phyloP scores from a whole-genome alignment of 1,284 basidiomycete species.

The Naganishia sp. region DNA sequence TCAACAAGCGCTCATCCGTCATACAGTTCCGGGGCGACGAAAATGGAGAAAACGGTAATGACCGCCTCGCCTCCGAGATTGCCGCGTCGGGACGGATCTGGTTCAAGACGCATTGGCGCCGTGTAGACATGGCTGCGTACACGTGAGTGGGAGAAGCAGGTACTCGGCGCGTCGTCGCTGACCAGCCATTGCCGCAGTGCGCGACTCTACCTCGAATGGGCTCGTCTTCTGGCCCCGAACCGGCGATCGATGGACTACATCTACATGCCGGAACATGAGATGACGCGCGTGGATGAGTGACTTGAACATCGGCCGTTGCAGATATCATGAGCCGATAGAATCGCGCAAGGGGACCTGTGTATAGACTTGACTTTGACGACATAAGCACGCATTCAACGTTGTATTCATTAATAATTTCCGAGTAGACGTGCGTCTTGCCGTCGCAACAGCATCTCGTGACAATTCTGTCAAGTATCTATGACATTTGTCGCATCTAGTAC shows the following conservation, averaged over 20 bases:
- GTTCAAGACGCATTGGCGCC: constrained; percentile 49
- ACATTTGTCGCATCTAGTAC: no score
- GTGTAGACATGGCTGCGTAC: constrained; percentile 51
- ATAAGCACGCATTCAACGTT: no score
- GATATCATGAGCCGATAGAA: neutral
- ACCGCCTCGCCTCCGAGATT: constrained; percentile 51
- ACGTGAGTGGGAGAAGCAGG: constrained; percentile 30
- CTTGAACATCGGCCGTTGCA: neutral
- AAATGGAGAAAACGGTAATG: constrained; percentile 42
- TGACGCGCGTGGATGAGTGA: constrained; percentile 7
- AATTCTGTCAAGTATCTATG: no score
- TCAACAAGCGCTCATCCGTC: neutral
- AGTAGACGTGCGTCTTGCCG: no score
- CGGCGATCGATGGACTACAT: constrained; percentile 39
- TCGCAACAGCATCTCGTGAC: no score
- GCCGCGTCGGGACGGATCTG: constrained; percentile 51
- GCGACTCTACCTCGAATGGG: constrained; percentile 51
- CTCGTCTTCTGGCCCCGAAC: constrained; percentile 39
- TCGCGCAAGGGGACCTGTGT: no score
- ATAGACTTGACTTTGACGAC: no score
- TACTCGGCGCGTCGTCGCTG: neutral
- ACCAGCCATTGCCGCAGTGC: constrained; percentile 30
- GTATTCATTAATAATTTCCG: no score
- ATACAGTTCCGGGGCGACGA: constrained; percentile 43
- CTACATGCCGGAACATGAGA: constrained; percentile 42